Conservation (phyloP, 192 early-diverging fungal species). For the Linnemannia hyalina region DNA sequence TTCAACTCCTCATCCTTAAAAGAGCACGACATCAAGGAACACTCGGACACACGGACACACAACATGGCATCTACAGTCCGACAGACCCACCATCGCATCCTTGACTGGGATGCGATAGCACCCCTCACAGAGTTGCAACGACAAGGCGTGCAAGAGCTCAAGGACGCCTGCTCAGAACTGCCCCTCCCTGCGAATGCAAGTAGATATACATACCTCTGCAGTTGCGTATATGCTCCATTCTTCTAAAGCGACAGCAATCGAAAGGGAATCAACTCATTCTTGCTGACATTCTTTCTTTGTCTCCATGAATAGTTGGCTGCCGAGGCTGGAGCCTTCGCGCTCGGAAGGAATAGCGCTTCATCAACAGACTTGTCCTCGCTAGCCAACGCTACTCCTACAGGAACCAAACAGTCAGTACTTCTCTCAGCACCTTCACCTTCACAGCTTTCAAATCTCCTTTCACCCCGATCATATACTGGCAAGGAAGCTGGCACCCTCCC, state of each 20-base stretch:
- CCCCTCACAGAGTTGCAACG: slow-evolving; percentile 63
- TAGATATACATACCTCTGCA: neutral
- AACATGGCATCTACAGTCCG: slow-evolving; percentile 31
- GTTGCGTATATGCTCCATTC: neutral
- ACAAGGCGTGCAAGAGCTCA: slow-evolving; percentile 66
- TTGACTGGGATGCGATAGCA: slow-evolving; percentile 71
- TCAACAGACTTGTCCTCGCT: neutral
- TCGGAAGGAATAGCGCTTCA: neutral
- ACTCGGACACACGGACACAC: neutral
- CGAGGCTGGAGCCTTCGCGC: slow-evolving; percentile 25
- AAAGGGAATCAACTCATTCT: neutral
- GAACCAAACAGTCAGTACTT: slow-evolving; percentile 18
- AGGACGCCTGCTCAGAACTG: slow-evolving; percentile 70
- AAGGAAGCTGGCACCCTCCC: slow-evolving; percentile 28
- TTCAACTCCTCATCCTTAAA: neutral
- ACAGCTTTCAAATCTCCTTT: slow-evolving; percentile 24
- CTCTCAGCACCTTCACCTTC: slow-evolving; percentile 26
- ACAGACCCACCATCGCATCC: slow-evolving; percentile 41
- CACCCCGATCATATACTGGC: slow-evolving; percentile 43
- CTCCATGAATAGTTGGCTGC: slow-evolving; percentile 19
- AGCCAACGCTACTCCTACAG: slow-evolving; percentile 1
- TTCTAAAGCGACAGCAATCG: neutral
- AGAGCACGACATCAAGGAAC: neutral
- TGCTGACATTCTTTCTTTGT: neutral
- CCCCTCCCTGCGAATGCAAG: slow-evolving; percentile 68